Evolutionary conservation across 228 moss, liverwort and hornwort genomes (phyloP), one percentile per base, ranked within the genome.

Genomic region (Sphagnum fallax): DNA sequence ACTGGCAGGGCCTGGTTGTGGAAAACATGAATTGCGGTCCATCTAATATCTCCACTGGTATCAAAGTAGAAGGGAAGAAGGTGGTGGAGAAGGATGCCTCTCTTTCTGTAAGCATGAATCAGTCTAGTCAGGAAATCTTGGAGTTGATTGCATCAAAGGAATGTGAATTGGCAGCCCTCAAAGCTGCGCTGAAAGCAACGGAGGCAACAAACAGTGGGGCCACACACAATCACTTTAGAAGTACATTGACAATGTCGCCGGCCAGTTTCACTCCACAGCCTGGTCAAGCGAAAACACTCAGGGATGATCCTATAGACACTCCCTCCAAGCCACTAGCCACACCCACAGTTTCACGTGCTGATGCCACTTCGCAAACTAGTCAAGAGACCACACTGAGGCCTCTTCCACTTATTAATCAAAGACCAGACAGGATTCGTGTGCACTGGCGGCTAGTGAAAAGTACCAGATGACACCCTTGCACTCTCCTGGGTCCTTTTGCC

Each of bases 101-200:
- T 4, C 47, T 5, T 4, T 18, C 10, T 16, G 1, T 7, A 8
- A 53, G 12, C 8, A 69, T 15, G 12, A 15, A 59, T 49, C 69
- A 69, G 69, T 60, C 59, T 48, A 49, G 60, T 60, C 59, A 15
- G 8, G 69, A 61, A n/a, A 49, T 69, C 50, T 49, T 48, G 4
- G 59, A 60, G 6, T 53, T 81, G n/a, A 68, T 85, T 16, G 59
- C 13, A 15, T 64, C 74, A 47, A 85, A 66, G 61, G 79, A 79
- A 74, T 72, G 75, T 10, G 85, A 85, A 64, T 65, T 77, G 61
- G 79, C 70, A 13, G 49, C 81, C 64, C 74, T 85, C 6, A 81
- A 80, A 75, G 51, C 77, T 68, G 70, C 73, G 59, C 79, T 81
- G 62, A 72, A 76, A 5, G 76, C 78, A 65, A 74, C 76, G 68